These are phyloP conservation scores for Cocos nucifera DNA, from an alignment of 176 grass and related monocot species.

Conservation along the genomic window DNA sequence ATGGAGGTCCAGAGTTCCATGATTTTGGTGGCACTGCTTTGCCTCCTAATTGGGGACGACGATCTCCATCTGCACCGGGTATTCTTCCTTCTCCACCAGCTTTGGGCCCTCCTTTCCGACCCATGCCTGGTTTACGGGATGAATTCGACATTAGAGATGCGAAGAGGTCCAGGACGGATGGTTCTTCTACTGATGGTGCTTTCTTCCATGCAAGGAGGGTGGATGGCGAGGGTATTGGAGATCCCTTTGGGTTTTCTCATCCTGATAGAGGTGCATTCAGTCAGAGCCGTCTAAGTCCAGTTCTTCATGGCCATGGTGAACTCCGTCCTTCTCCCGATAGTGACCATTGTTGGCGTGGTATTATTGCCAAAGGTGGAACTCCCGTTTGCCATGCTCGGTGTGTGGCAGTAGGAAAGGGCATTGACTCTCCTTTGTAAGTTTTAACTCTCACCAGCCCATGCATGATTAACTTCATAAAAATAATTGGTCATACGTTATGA, in stretches of 20 bases:
- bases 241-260: slow-evolving; percentile 20
- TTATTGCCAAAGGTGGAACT: slow-evolving; percentile 75
- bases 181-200: slow-evolving; percentile 8
- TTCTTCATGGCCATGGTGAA: slow-evolving; percentile 39
- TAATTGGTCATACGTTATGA: not conserved
- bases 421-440: slow-evolving; percentile 68
- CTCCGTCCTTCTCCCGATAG: slow-evolving; percentile 32
- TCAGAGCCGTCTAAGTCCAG: slow-evolving; percentile 37
- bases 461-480: too few relatives aligned
- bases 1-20: slow-evolving; percentile 27
- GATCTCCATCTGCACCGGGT: slow-evolving; percentile 26
- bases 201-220: slow-evolving; percentile 30
- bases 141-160: slow-evolving; percentile 31
- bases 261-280: slow-evolving; percentile 26
- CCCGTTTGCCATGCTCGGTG: slow-evolving; percentile 86
- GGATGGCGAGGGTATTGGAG: slow-evolving; percentile 8
- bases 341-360: slow-evolving; percentile 57
- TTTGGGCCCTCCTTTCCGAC: slow-evolving; percentile 4
- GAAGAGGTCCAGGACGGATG: slow-evolving; percentile 45
- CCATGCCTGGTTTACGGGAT: slow-evolving; percentile 26
- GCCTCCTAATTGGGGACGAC: not conserved
- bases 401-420: slow-evolving; percentile 60
- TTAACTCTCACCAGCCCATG: not conserved
- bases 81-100: slow-evolving; percentile 42
- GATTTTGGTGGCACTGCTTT: slow-evolving; percentile 27